Evolutionary conservation across 495 filamentous ascomycete species (phyloP), one percentile per base, ranked within the genome.

Genomic region (Lasiosphaeria hispida): DNA sequence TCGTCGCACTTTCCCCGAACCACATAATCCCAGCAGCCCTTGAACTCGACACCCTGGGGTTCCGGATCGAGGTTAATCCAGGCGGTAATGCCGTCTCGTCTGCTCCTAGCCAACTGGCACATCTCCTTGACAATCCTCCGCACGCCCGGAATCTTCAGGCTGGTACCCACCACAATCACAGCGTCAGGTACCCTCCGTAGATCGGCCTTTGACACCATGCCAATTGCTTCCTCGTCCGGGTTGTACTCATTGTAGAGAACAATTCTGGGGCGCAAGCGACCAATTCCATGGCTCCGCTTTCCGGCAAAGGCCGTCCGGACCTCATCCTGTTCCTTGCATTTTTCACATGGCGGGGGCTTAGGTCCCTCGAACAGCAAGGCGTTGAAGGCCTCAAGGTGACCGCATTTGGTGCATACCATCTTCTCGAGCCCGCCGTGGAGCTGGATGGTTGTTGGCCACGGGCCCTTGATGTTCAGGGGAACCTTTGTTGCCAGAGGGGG

Each of bases 231-330:
- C 47, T 92, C 90, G 59, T 98, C 94, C 0, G 94, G 93, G 66
- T 96, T 96, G 69, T 90, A 87, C 71, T 98, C 94, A 72, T 98
- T 96, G 76, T 98, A 98, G 19, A 98, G 79, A 1, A 97, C 92
- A 72, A 98, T 96, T 18, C 94, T 85, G 14, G 94, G 94, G 19
- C 94, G 85, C 57, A 98, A 78, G 53, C 89, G 84, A 30, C 94
- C 94, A 55, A 98, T 88, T 1, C 94, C 94, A 69, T 97, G 95
- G 68, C 92, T 96, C 49, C 94, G 84, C 69, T 96, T 92, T 37
- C 92, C 92, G 4, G 87, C 87, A 59, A 85, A 77, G n/a, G 82
- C 82, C 0, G 84, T 85, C 54, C 94, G 88, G 30, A 90, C 83
- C 48, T 82, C 72, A 61, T 98, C 92, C 52, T 84, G 84, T 55